Percentiles rank a stretch among this genome's conserved stretches.
Conservation (phyloP, 2,329 filamentous ascomycete species). For the Arthrobotrys sinensis region DNA sequence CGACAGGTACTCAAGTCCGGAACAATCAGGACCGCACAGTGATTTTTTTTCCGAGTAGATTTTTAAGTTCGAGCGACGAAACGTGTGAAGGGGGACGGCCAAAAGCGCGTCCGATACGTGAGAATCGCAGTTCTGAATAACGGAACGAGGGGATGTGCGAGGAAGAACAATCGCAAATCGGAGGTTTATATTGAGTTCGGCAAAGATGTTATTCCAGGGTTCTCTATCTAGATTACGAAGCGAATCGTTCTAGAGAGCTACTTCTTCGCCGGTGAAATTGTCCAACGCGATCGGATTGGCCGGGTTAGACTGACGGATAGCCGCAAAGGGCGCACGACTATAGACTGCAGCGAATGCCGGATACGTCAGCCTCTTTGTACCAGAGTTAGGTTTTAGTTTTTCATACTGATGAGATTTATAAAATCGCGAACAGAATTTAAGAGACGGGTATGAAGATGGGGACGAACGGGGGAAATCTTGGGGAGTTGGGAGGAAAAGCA, state of each 20-base stretch:
- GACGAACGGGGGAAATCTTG: conserved; percentile 23
- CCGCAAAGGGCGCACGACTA: conserved; percentile 23
- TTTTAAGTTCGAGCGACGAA: background rate
- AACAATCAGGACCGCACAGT: background rate
- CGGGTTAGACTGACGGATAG: conserved; percentile 5
- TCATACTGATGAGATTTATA: conserved; percentile 5
- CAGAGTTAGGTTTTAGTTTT: conserved; percentile 4
- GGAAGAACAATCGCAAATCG: conserved; percentile 8
- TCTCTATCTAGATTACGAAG: conserved; percentile 60
- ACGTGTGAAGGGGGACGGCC: background rate
- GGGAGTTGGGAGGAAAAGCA: conserved; percentile 43
- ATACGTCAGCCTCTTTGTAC: conserved; percentile 5
- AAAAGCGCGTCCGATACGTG: conserved; percentile 9
- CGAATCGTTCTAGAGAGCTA: conserved; percentile 59
- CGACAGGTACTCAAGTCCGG: conserved; percentile 1
- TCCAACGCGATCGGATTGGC: conserved; percentile 41
- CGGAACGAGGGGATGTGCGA: background rate
- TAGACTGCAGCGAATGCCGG: conserved; percentile 1
- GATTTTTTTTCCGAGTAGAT: background rate
- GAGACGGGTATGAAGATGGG: conserved; percentile 15
- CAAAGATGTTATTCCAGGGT: conserved; percentile 28
- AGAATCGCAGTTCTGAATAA: background rate
- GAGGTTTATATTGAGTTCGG: conserved; percentile 7
- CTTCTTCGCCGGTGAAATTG: conserved; percentile 6
- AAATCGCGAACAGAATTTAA: background rate